These are phyloP conservation scores for Pelargonium australe DNA, from an alignment of 441 rosid species.

Conservation along the genomic window DNA sequence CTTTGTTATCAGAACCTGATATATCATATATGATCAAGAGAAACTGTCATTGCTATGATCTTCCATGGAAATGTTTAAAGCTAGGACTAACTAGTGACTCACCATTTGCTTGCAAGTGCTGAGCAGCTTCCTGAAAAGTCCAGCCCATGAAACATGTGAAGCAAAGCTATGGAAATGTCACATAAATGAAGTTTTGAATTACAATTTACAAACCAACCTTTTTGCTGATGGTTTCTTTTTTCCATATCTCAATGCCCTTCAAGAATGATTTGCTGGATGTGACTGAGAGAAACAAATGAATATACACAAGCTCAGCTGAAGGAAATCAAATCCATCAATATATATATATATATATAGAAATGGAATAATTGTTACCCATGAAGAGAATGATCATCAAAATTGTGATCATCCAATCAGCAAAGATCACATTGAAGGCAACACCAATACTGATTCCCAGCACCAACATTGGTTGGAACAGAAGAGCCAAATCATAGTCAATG, in stretches of 20 bases:
- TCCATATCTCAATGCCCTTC: conserved; percentile 69
- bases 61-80: background rate
- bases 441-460: conserved; percentile 73
- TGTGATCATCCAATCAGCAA: conserved; percentile 74
- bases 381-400: conserved; percentile 59
- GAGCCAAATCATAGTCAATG: conserved; percentile 63
- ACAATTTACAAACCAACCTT: conserved; percentile 24
- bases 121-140: conserved; percentile 20
- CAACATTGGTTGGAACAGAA: conserved; percentile 72
- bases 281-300: conserved; percentile 28
- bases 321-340: background rate
- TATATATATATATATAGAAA: background rate
- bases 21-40: background rate
- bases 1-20: conserved; percentile 30
- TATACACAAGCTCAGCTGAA: background rate
- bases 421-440: conserved; percentile 56
- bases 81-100: conserved; percentile 5
- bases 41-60: no score
- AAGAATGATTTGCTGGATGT: conserved; percentile 61
- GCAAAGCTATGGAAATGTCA: background rate
- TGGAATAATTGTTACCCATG: conserved; percentile 32
- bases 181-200: background rate
- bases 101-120: conserved; percentile 18
- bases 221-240: conserved; percentile 53
- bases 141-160: background rate